Conservation (phyloP, 2,329 filamentous ascomycete genomes). For the Epichloe gansuensis region DNA sequence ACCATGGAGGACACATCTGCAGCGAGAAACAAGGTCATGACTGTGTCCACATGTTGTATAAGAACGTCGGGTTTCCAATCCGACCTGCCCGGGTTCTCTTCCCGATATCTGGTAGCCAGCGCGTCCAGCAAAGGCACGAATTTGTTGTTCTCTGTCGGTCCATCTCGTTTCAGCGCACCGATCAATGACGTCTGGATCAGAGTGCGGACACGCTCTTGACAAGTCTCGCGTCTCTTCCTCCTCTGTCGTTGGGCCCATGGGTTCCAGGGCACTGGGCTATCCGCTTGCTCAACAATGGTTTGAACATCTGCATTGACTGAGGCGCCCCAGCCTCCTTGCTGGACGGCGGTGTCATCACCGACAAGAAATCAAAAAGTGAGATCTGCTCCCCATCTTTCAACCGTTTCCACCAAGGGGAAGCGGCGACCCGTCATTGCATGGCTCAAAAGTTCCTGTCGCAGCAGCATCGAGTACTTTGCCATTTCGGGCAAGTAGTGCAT, state of each 20-base stretch:
- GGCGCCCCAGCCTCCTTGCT: not conserved
- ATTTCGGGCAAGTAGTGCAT: constrained; percentile 1
- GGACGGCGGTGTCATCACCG: not conserved
- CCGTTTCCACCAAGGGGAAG: not conserved
- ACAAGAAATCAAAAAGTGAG: constrained; percentile 1
- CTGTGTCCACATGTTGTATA: constrained; percentile 1
- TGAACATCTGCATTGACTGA: not conserved
- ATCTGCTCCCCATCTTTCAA: constrained; percentile 1
- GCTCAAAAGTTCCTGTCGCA: not conserved
- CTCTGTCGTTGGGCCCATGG: not conserved
- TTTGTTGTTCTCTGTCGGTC: not conserved
- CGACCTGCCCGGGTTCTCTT: not conserved
- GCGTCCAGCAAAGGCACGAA: constrained; percentile 1
- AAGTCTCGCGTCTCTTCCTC: not conserved
- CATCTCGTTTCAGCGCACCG: not conserved
- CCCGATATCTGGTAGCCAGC: not conserved
- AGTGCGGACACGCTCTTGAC: not conserved
- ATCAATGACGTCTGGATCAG: not conserved
- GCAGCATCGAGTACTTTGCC: not conserved
- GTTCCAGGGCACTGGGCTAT: not conserved
- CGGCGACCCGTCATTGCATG: not conserved
- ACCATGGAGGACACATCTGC: constrained; percentile 3
- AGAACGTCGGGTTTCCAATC: not conserved
- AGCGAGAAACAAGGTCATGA: constrained; percentile 1
- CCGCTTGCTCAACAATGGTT: not conserved